Base-by-base conservation (phyloP, 225 moss, liverwort and hornwort species). In the Ulota crispa region DNA sequence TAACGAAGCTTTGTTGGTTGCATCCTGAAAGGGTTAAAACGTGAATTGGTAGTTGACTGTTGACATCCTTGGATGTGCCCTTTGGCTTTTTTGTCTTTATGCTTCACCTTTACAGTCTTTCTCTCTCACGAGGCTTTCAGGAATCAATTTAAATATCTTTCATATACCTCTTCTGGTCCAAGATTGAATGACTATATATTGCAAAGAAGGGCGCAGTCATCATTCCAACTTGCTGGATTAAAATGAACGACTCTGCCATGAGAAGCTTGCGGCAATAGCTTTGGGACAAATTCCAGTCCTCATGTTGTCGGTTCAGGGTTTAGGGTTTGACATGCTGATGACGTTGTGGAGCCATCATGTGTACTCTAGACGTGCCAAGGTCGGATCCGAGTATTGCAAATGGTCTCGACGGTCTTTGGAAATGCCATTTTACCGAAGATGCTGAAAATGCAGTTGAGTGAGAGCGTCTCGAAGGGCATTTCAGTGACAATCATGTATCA, bases 401-500 rank as follows among this genome's bases (percentile, higher is more conserved):
- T 50, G 50, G 50, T 50, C 23, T 0, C 9, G 6, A 10, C 20
- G 30, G 30, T 21, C 16, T 6, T 70, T 24, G 43, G 23, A 28
- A 37, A 79, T 60, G 39, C 55, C 56, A 56, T 36, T 27, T 32
- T 45, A 31, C 34, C 8, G 50, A 15, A 13, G 59, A 70, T 24
- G 70, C 70, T 42, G 47, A 68, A 13, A 62, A 53, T 59, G 75
- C 60, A 12, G n/a, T 63, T 64, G 41, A 64, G 54, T 53, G 73
- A 21, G 67, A 81, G 19, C 24, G 65, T 54, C 42, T 23, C 45
- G 4, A 56, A 65, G 12, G 76, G 34, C 23, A 72, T 86, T 36
- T 75, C 67, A 15, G 78, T 85, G 53, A 85, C 89, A 26, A 39
- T 88, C 24, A 70, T 85, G 85, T 90, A 86, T 24, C 64, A 86